Percentiles rank a stretch among this genome's conserved stretches.
Evolutionary conservation across 805 yeast species (phyloP).

Genomic region (Wickerhamomyces subpelliculosus): DNA sequence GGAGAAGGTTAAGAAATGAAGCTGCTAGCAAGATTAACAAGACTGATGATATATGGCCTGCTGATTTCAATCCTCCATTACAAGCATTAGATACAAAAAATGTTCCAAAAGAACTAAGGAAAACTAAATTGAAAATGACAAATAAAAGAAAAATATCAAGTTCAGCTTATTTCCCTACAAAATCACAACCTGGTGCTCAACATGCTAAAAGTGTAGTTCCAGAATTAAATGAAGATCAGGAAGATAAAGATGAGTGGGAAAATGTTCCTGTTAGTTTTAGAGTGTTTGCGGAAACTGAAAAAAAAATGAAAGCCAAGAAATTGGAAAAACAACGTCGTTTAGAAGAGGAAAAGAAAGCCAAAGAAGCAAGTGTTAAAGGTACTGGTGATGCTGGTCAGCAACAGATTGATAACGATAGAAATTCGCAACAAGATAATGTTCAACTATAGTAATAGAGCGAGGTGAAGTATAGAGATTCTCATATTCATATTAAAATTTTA

Average conservation of each 20-base stretch:
- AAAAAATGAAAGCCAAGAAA: slow-evolving; percentile 41
- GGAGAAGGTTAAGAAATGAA: slow-evolving; percentile 53
- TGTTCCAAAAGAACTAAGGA: slow-evolving; percentile 33
- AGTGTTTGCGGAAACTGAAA: slow-evolving; percentile 82
- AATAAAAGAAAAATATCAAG: slow-evolving; percentile 18
- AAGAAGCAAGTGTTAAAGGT: slow-evolving; percentile 1
- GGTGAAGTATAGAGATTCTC: too few relatives aligned
- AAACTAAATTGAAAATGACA: slow-evolving; percentile 18
- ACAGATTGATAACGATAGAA: too few relatives aligned
- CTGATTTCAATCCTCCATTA: slow-evolving; percentile 53
- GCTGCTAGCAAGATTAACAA: slow-evolving; percentile 49
- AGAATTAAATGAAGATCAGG: slow-evolving; percentile 17
- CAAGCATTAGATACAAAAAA: slow-evolving; percentile 32
- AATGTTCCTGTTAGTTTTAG: slow-evolving; percentile 69
- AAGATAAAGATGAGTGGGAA: slow-evolving; percentile 41
- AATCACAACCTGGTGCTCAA: slow-evolving; percentile 24
- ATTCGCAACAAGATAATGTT: too few relatives aligned
- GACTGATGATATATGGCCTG: slow-evolving; percentile 53
- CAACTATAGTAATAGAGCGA: too few relatives aligned
- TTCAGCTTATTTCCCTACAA: slow-evolving; percentile 27
- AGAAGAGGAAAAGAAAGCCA: slow-evolving; percentile 15
- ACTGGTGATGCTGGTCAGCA: too few relatives aligned
- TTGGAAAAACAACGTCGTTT: slow-evolving; percentile 8
- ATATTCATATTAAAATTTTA: too few relatives aligned
- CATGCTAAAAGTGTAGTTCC: slow-evolving; percentile 20